Conservation (phyloP, 2,329 filamentous ascomycete species). For the Aspergillus bombycis region DNA sequence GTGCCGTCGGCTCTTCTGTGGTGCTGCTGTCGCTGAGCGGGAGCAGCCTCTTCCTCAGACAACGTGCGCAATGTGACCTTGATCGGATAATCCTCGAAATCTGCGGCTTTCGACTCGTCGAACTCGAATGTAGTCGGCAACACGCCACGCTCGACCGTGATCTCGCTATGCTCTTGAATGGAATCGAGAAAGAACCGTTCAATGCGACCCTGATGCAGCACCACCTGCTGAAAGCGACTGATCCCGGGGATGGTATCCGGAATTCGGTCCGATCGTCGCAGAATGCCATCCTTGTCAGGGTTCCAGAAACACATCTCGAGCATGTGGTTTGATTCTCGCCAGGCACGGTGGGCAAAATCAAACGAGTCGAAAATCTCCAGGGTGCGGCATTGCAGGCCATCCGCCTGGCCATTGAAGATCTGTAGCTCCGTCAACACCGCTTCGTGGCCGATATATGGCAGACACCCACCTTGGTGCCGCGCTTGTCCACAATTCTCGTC, state of each 20-base stretch:
- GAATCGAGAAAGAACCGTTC: conserved; percentile 69
- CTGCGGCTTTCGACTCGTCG: conserved; percentile 54
- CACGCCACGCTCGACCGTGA: conserved; percentile 62
- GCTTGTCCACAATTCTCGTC: conserved; percentile 22
- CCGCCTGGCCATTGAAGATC: conserved; percentile 44
- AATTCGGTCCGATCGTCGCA: conserved; percentile 63
- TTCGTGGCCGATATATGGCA: not conserved
- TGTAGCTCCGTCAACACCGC: not conserved
- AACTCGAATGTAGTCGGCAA: conserved; percentile 60
- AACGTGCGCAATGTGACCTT: conserved; percentile 62
- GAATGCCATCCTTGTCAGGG: conserved; percentile 60
- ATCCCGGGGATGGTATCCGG: conserved; percentile 65
- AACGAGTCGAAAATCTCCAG: conserved; percentile 50
- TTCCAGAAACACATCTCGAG: conserved; percentile 46
- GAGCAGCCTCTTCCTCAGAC: conserved; percentile 59
- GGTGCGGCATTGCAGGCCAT: conserved; percentile 65
- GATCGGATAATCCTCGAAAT: conserved; percentile 60
- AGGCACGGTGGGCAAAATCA: not conserved
- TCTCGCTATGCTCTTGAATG: conserved; percentile 57
- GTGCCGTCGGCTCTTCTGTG: conserved; percentile 21
- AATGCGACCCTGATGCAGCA: conserved; percentile 72
- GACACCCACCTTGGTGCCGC: conserved; percentile 8
- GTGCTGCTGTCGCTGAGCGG: conserved; percentile 44
- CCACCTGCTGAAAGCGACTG: conserved; percentile 66
- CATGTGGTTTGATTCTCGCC: not conserved